A percentile compares a stretch with the other conserved stretches of the same genome.
These are phyloP conservation scores for Ceratobasidium sp. DNA, from an alignment of 1,284 basidiomycete species.

Conservation along the genomic window DNA sequence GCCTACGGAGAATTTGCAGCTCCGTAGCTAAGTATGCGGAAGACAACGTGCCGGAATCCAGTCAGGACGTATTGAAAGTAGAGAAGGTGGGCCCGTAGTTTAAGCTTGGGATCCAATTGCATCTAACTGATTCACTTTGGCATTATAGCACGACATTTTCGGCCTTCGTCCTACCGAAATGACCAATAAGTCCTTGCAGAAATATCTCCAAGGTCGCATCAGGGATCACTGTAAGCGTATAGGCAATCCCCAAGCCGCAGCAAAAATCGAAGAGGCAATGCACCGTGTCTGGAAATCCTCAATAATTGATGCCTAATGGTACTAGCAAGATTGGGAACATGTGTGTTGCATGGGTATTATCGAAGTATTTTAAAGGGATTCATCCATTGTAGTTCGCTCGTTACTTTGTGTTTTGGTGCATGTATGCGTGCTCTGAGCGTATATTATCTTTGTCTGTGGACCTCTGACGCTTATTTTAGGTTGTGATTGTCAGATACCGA, in stretches of 20 bases:
- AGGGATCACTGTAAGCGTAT: neutral
- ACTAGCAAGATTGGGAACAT: too few species aligned
- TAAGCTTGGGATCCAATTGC: neutral
- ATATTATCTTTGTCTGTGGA: neutral
- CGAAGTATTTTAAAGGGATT: too few species aligned
- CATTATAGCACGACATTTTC: neutral
- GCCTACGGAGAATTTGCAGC: neutral
- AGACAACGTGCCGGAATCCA: conserved; percentile 8
- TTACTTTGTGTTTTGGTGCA: neutral
- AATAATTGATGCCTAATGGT: neutral
- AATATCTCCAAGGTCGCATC: conserved; percentile 3
- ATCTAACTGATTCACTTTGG: neutral
- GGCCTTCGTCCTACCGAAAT: neutral
- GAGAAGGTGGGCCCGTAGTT: neutral
- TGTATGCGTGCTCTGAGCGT: neutral
- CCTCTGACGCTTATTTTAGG: too few species aligned
- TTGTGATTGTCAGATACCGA: too few species aligned
- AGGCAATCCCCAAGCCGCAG: neutral
- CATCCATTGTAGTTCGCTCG: neutral
- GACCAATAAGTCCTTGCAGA: neutral
- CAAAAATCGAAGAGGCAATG: conserved; percentile 8
- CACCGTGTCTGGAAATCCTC: neutral
- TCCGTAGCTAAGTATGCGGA: neutral
- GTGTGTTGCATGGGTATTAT: too few species aligned
- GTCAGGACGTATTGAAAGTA: neutral